phyloP scores from a whole-genome alignment of 2,329 filamentous ascomycete genomes.

The Sporothrix luriei region DNA sequence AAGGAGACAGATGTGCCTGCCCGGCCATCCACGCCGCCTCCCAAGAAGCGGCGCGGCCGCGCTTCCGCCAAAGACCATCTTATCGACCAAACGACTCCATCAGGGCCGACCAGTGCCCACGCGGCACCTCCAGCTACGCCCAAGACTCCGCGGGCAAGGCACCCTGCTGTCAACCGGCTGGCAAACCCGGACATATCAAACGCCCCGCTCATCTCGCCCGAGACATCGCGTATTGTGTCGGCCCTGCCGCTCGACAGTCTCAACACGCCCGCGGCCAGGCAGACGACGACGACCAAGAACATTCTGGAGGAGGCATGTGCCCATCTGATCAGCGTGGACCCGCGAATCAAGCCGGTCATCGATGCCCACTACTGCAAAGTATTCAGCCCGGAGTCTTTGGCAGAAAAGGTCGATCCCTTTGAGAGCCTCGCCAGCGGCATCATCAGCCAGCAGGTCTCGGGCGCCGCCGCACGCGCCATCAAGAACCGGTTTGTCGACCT shows the following conservation, averaged over 20 bases:
- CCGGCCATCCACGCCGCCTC: slow-evolving; percentile 36
- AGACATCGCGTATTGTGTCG: slow-evolving; percentile 63
- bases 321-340: slow-evolving; percentile 73
- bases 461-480: slow-evolving; percentile 86
- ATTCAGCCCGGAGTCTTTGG: slow-evolving; percentile 80
- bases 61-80: neutral
- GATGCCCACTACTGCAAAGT: slow-evolving; percentile 74
- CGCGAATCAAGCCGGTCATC: slow-evolving; percentile 70
- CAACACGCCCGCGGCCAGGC: slow-evolving; percentile 46
- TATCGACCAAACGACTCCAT: slow-evolving; percentile 50
- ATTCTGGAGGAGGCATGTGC: slow-evolving; percentile 74
- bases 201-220: slow-evolving; percentile 70
- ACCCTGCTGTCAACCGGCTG: slow-evolving; percentile 54
- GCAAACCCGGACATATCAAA: slow-evolving; percentile 68
- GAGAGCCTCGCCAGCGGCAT: slow-evolving; percentile 81
- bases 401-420: slow-evolving; percentile 86
- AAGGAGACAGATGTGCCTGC: neutral
- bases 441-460: slow-evolving; percentile 94
- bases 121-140: slow-evolving; percentile 35
- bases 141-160: slow-evolving; percentile 47
- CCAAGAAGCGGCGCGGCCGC: slow-evolving; percentile 39
- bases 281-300: slow-evolving; percentile 63
- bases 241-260: slow-evolving; percentile 50
- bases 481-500: slow-evolving; percentile 79
- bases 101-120: slow-evolving; percentile 43